A percentile compares a stretch with the other conserved stretches of the same genome.
phyloP scores from a whole-genome alignment of 2,329 filamentous ascomycete species.

The Fonsecaea monophora region DNA sequence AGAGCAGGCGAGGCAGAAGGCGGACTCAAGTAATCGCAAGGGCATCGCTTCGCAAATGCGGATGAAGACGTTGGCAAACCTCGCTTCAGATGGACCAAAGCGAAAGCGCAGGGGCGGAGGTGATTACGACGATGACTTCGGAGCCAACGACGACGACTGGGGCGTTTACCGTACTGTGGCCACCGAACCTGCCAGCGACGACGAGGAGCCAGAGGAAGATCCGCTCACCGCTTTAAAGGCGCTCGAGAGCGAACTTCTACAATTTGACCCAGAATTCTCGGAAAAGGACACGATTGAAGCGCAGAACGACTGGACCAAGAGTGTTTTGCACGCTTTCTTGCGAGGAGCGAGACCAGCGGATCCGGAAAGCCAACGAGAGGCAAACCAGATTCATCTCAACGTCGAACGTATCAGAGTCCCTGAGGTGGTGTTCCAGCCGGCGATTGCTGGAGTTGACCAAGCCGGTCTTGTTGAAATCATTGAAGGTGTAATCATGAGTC shows the following conservation, averaged over 20 bases:
- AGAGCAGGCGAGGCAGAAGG: slow-evolving; percentile 89
- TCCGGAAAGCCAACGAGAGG: slow-evolving; percentile 76
- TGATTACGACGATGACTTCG: slow-evolving; percentile 96
- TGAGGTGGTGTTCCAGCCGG: slow-evolving; percentile 90
- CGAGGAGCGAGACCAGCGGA: slow-evolving; percentile 89
- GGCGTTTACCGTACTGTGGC: slow-evolving; percentile 93
- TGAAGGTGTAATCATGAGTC: slow-evolving; percentile 84
- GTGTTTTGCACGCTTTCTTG: slow-evolving; percentile 85
- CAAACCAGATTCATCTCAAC: slow-evolving; percentile 91
- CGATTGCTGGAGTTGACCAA: slow-evolving; percentile 90
- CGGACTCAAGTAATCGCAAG: slow-evolving; percentile 94
- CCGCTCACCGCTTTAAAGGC: slow-evolving; percentile 73
- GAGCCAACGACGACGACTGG: slow-evolving; percentile 97
- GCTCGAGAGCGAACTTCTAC: slow-evolving; percentile 83
- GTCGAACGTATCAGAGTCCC: slow-evolving; percentile 94
- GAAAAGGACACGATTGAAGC: slow-evolving; percentile 92
- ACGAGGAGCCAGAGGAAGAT: slow-evolving; percentile 93
- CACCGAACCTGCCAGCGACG: slow-evolving; percentile 76
- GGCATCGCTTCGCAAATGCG: slow-evolving; percentile 94
- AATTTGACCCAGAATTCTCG: slow-evolving; percentile 85
- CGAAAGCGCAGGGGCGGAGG: slow-evolving; percentile 81
- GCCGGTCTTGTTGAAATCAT: slow-evolving; percentile 92
- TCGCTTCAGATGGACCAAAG: slow-evolving; percentile 84
- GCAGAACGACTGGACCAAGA: slow-evolving; percentile 94
- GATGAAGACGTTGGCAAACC: slow-evolving; percentile 97